These are phyloP conservation scores for Brassica cretica DNA, from an alignment of 345 rosid species.

Conservation along the genomic window DNA sequence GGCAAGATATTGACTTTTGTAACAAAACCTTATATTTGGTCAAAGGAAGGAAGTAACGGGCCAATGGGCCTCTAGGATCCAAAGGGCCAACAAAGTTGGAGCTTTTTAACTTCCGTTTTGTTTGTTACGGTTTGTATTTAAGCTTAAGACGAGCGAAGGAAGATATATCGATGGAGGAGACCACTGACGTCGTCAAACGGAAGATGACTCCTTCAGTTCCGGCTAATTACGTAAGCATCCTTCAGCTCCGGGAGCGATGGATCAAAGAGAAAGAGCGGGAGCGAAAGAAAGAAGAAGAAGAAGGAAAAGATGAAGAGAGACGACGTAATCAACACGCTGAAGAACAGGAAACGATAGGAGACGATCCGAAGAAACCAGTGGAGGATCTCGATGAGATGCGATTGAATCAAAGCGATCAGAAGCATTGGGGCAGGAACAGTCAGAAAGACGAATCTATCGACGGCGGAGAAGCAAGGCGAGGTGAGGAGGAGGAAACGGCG, in stretches of 20 bases:
- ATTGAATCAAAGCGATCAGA: not conserved
- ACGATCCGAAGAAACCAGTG: slow-evolving; percentile 15
- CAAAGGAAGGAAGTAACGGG: not conserved
- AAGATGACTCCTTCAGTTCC: slow-evolving; percentile 21
- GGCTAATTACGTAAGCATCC: slow-evolving; percentile 31
- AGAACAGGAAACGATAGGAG: slow-evolving; percentile 4
- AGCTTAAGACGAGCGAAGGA: not conserved
- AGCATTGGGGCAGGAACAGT: not conserved
- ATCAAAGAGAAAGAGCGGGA: slow-evolving; percentile 17
- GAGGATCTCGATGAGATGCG: not conserved
- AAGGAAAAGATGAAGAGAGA: slow-evolving; percentile 16
- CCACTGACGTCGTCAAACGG: not conserved
- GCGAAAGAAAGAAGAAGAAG: slow-evolving; percentile 21
- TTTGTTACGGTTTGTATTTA: not conserved
- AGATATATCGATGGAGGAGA: slow-evolving; percentile 18
- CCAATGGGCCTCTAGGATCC: not conserved
- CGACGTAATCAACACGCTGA: slow-evolving; percentile 12
- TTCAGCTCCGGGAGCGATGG: slow-evolving; percentile 36
- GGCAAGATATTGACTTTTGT: too few species aligned
- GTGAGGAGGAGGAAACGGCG: not conserved
- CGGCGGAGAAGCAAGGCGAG: slow-evolving; percentile 13
- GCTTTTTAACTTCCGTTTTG: not conserved
- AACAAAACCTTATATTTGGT: too few species aligned
- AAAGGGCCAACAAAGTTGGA: not conserved
- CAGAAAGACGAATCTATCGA: not conserved